phyloP scores from a whole-genome alignment of 2,329 filamentous ascomycete genomes.

The Colletotrichum noveboracense region DNA sequence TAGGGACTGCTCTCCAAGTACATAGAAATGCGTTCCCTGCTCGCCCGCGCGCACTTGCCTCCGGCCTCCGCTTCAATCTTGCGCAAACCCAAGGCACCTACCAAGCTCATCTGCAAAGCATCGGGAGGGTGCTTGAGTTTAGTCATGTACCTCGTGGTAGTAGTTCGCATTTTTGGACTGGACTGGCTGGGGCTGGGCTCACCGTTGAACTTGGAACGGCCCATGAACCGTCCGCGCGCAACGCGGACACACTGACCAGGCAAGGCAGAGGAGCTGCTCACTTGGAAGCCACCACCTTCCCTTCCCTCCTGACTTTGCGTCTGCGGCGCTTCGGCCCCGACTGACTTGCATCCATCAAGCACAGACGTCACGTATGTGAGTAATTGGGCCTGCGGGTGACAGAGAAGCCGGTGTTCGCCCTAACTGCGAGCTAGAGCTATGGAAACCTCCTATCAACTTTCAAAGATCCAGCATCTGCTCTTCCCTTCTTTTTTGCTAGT shows the following conservation, averaged over 20 bases:
- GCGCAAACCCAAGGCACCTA: neutral
- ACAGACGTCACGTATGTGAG: conserved; percentile 4
- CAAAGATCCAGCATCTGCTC: neutral
- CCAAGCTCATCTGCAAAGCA: neutral
- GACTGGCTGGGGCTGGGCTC: neutral
- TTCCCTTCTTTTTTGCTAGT: neutral
- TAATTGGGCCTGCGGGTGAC: conserved; percentile 2
- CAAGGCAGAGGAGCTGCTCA: neutral
- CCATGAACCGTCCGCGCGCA: neutral
- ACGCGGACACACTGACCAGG: neutral
- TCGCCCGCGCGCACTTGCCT: neutral
- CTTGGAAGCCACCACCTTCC: neutral
- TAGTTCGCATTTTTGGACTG: neutral
- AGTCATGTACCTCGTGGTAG: neutral
- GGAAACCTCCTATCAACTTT: neutral
- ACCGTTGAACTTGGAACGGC: neutral
- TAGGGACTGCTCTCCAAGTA: neutral
- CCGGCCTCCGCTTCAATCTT: neutral
- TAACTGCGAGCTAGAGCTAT: neutral
- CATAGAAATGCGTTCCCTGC: neutral
- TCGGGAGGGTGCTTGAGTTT: neutral
- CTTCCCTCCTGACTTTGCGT: neutral
- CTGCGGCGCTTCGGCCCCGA: neutral
- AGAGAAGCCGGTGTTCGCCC: neutral
- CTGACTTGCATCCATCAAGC: conserved; percentile 13